Evolutionary conservation across 495 filamentous ascomycete genomes (phyloP), one percentile per base, ranked within the genome.

Genomic region (Alectoria sarmentosa): DNA sequence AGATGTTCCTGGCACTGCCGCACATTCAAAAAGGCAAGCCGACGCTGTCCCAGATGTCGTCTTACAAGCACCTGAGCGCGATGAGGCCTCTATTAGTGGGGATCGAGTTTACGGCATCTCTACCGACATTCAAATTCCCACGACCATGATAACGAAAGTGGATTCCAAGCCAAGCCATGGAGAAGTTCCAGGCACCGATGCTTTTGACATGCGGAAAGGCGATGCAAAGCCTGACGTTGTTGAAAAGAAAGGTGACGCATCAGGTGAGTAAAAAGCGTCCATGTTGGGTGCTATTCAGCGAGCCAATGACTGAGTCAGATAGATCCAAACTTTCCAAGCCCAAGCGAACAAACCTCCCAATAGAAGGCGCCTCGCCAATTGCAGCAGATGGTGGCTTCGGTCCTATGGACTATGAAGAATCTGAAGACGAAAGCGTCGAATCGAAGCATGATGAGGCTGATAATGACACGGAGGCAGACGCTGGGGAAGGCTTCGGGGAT

Each of bases 11-110:
- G 92, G 93, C 21, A 96, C 93, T 4, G 76, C 81, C 57, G 91
- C 90, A 56, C 88, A 90, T 72, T 78, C 86, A 60, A 77, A 86
- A 73, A 85, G 90, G 61, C 86, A 85, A 69, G 86, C 84, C 26
- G 93, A 98, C 79, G 92, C 93, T 34, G 82, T 86, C 46, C 94
- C 94, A 17, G 94, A 97, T 72, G 80, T 83, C 32, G 76, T 89
- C 58, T 67, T 74, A 21, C 75, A 72, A 67, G 77, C 75, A 14
- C 67, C 74, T 21, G 70, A 75, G 21, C 66, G 70, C 23, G 69
- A 71, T 54, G 65, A 58, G 19, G 66, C 68, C 37, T 66, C 72
- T 60, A 57, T 63, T n/a, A 56, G 57, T 21, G 69, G 68, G 36
- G 69, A 65, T 32, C 54, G 26, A 46, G 60, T 60, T 67, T 74